Evolutionary conservation across 2,329 filamentous ascomycete genomes (phyloP).

Genomic region (Fusarium albosuccineum): DNA sequence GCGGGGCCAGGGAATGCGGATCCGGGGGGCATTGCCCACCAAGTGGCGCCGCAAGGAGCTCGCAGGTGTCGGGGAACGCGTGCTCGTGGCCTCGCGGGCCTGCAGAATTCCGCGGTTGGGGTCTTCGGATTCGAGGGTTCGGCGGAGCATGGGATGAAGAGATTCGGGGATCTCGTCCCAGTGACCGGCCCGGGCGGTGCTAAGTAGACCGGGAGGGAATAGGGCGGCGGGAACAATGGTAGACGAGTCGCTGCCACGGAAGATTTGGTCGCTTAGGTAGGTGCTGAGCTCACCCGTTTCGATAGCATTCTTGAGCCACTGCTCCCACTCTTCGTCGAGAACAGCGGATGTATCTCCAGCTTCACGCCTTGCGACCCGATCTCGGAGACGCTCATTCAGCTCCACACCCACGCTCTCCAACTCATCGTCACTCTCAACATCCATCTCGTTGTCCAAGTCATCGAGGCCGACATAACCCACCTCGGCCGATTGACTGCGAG

Average conservation of each 20-base stretch:
- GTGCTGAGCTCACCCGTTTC: constrained; percentile 69
- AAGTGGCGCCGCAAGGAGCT: constrained; percentile 34
- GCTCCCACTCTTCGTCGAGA: constrained; percentile 80
- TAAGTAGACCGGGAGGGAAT: constrained; percentile 66
- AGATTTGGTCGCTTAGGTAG: constrained; percentile 58
- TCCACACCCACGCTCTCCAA: constrained; percentile 69
- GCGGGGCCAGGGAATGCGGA: constrained; percentile 37
- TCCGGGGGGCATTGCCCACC: constrained; percentile 30
- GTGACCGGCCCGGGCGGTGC: constrained; percentile 66
- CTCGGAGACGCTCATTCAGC: constrained; percentile 74
- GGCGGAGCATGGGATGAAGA: constrained; percentile 65
- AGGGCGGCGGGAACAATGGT: constrained; percentile 51
- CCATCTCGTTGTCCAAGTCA: constrained; percentile 52
- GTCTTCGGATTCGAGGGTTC: constrained; percentile 58
- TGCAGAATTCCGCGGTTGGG: constrained; percentile 37
- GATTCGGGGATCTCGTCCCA: constrained; percentile 71
- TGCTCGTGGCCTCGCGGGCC: constrained; percentile 23
- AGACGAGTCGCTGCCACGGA: constrained; percentile 46
- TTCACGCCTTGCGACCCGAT: constrained; percentile 72
- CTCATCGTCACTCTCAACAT: constrained; percentile 67
- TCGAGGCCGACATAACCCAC: constrained; percentile 38
- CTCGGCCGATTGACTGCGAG: constrained; percentile 26
- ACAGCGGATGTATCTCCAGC: constrained; percentile 69
- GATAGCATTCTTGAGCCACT: constrained; percentile 78
- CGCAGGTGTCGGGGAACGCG: constrained; percentile 22